These are phyloP conservation scores for Colletotrichum limetticola DNA, from an alignment of 2,329 filamentous ascomycete genomes.

Conservation along the genomic window DNA sequence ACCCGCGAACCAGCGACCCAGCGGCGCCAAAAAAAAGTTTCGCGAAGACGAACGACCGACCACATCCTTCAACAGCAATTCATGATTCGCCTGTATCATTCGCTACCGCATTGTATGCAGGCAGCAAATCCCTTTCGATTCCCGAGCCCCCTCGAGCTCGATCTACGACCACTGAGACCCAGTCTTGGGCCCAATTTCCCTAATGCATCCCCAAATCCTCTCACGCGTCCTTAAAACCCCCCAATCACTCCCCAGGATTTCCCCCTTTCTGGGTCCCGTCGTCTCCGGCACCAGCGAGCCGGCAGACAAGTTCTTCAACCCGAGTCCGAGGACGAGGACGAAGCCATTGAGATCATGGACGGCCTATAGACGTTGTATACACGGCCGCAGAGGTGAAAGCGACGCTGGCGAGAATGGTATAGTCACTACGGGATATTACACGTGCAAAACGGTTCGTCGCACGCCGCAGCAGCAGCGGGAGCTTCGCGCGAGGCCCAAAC, in stretches of 20 bases:
- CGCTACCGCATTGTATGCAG: neutral
- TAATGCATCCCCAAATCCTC: conserved; percentile 15
- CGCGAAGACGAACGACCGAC: neutral
- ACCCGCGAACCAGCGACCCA: neutral
- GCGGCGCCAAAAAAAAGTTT: neutral
- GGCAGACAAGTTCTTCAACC: neutral
- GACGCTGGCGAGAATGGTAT: neutral
- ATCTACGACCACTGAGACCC: neutral
- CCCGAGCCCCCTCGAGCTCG: neutral
- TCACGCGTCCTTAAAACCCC: neutral
- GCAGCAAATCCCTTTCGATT: neutral
- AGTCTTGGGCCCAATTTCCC: neutral
- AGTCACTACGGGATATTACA: neutral
- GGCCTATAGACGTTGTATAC: neutral
- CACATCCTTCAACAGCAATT: no score
- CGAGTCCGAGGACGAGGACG: neutral
- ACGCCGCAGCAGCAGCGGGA: neutral
- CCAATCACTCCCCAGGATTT: conserved; percentile 15
- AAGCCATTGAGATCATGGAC: neutral
- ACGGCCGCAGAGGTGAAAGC: neutral
- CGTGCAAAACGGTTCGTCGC: neutral
- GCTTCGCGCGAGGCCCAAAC: conserved; percentile 4
- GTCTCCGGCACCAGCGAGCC: conserved; percentile 3
- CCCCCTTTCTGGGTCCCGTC: neutral
- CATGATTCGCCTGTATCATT: neutral